Evolutionary conservation across 225 moss, liverwort and hornwort genomes (phyloP).

Genomic region (Lunularia cruciata): DNA sequence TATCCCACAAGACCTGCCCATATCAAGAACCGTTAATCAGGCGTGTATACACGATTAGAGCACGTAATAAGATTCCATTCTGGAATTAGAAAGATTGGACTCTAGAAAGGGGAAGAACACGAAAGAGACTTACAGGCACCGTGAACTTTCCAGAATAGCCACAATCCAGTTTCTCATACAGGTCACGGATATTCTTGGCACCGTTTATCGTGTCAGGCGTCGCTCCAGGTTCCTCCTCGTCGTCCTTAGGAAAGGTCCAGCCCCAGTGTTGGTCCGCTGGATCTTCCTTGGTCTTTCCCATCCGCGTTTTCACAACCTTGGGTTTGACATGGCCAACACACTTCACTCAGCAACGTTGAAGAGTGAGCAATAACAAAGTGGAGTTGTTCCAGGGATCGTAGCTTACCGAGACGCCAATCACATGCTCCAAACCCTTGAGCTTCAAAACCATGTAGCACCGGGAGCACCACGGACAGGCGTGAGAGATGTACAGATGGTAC

Average conservation of each 20-base stretch:
- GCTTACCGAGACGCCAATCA: slow-evolving; percentile 37
- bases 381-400: too few relatives aligned
- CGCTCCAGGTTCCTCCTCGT: slow-evolving; percentile 33
- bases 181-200: slow-evolving; percentile 24
- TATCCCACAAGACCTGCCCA: slow-evolving; percentile 3
- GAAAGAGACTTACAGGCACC: neutral
- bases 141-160: too few relatives aligned
- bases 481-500: slow-evolving; percentile 44
- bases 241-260: slow-evolving; percentile 29
- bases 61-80: too few relatives aligned
- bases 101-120: too few relatives aligned
- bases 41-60: too few relatives aligned
- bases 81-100: too few relatives aligned
- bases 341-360: too few relatives aligned
- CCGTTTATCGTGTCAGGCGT: slow-evolving; percentile 18
- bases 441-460: slow-evolving; percentile 40
- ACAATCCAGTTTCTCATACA: slow-evolving; percentile 27
- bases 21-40: too few relatives aligned
- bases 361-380: too few relatives aligned
- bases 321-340: too few relatives aligned
- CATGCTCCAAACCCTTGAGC: slow-evolving; percentile 44
- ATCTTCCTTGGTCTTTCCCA: slow-evolving; percentile 38
- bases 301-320: slow-evolving; percentile 36
- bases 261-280: slow-evolving; percentile 35
- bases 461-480: slow-evolving; percentile 42